phyloP scores from a whole-genome alignment of 2,329 filamentous ascomycete genomes.

The Aspergillus novoparasiticus region DNA sequence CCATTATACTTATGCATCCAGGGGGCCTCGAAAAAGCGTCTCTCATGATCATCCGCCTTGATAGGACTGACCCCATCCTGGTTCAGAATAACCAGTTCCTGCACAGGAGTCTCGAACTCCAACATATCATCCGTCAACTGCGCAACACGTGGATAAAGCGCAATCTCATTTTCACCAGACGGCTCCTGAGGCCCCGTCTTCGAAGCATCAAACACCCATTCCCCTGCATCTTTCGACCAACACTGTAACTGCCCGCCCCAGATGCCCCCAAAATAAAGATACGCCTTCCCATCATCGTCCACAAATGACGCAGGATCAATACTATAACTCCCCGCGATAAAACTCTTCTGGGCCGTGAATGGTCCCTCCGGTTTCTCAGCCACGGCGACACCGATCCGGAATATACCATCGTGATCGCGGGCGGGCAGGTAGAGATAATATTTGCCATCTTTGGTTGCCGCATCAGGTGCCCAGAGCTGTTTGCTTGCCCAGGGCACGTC shows the following conservation, averaged over 20 bases:
- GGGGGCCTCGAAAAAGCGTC: slow-evolving; percentile 78
- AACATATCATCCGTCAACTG: slow-evolving; percentile 68
- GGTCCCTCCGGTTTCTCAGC: slow-evolving; percentile 67
- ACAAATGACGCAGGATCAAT: slow-evolving; percentile 78
- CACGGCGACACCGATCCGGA: slow-evolving; percentile 74
- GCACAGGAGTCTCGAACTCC: slow-evolving; percentile 57
- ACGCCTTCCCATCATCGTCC: slow-evolving; percentile 66
- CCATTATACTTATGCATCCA: slow-evolving; percentile 75
- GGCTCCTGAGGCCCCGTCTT: slow-evolving; percentile 64
- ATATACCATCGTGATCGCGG: slow-evolving; percentile 68
- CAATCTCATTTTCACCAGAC: slow-evolving; percentile 55
- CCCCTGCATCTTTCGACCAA: slow-evolving; percentile 58
- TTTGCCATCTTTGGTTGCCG: slow-evolving; percentile 67
- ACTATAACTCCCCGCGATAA: slow-evolving; percentile 70
- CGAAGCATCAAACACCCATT: slow-evolving; percentile 57
- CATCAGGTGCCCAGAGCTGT: slow-evolving; percentile 81
- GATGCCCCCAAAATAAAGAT: slow-evolving; percentile 76
- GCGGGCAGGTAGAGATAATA: slow-evolving; percentile 81
- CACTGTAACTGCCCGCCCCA: slow-evolving; percentile 83
- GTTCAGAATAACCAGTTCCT: slow-evolving; percentile 66
- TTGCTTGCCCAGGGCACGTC: slow-evolving; percentile 77
- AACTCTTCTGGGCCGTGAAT: slow-evolving; percentile 65
- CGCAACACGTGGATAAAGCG: slow-evolving; percentile 69
- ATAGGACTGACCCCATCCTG: slow-evolving; percentile 61
- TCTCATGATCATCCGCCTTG: slow-evolving; percentile 68